A percentile compares a stretch with the other conserved stretches of the same genome.
These are phyloP conservation scores for Tolypocladium amazonense DNA, from an alignment of 2,329 filamentous ascomycete genomes.

Conservation along the genomic window DNA sequence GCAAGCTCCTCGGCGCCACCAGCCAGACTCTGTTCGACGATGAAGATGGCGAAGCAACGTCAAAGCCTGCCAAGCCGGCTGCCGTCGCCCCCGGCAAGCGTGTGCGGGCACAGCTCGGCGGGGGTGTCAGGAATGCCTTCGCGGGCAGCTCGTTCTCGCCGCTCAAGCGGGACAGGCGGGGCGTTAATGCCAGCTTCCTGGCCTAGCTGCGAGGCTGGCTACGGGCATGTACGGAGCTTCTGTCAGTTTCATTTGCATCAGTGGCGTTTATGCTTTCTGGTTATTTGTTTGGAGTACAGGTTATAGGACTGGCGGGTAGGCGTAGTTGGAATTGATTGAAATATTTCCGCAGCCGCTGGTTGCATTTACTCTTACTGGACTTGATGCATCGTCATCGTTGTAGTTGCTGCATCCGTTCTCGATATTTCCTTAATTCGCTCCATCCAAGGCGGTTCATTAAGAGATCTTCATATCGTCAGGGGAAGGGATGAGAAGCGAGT, in stretches of 20 bases:
- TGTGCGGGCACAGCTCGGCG: slow-evolving; percentile 8
- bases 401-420: neutral
- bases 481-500: neutral
- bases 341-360: neutral
- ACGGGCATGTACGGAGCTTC: neutral
- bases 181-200: slow-evolving; percentile 50
- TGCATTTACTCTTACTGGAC: neutral
- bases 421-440: no score
- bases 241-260: neutral
- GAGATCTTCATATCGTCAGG: neutral
- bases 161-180: slow-evolving; percentile 58
- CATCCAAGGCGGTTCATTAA: neutral
- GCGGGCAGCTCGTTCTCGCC: slow-evolving; percentile 53
- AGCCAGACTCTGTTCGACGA: slow-evolving; percentile 62
- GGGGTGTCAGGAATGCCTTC: slow-evolving; percentile 33
- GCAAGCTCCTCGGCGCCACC: slow-evolving; percentile 55
- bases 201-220: slow-evolving; percentile 18
- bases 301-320: neutral
- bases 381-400: neutral
- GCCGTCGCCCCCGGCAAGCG: slow-evolving; percentile 1
- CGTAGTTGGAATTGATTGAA: neutral
- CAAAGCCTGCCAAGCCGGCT: slow-evolving; percentile 22
- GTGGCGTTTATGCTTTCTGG: neutral
- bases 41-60: slow-evolving; percentile 35
- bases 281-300: neutral